A percentile compares a stretch with the other conserved stretches of the same genome.
phyloP scores from a whole-genome alignment of 164 flowering plant species.

The Sextonia rubra region DNA sequence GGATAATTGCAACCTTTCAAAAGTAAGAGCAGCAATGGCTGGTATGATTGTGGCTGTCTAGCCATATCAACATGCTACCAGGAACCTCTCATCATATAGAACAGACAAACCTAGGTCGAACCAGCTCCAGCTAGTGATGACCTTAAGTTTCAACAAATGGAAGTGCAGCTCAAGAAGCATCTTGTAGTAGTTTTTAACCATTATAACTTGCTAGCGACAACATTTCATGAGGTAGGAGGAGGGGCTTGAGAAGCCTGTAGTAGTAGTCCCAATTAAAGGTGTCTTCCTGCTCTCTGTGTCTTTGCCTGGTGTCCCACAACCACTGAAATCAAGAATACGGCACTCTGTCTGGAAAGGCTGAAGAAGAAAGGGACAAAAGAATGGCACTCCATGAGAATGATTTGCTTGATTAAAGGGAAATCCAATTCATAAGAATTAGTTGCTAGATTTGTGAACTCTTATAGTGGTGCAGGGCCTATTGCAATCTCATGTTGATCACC shows the following conservation, averaged over 20 bases:
- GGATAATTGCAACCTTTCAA: background rate
- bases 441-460: too few species aligned
- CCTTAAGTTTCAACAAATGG: background rate
- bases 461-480: too few species aligned
- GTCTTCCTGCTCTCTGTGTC: slow-evolving; percentile 32
- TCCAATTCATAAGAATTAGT: too few species aligned
- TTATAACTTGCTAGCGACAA: slow-evolving; percentile 46
- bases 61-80: too few species aligned
- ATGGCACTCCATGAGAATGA: background rate
- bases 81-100: too few species aligned
- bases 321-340: slow-evolving; percentile 88
- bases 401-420: background rate
- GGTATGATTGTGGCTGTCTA: too few species aligned
- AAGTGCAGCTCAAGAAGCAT: background rate
- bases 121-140: background rate
- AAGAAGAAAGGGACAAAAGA: background rate
- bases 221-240: slow-evolving; percentile 71
- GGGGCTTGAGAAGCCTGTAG: slow-evolving; percentile 43
- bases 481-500: too few species aligned
- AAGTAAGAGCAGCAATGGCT: background rate
- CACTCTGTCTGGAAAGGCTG: slow-evolving; percentile 57
- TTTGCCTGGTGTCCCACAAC: slow-evolving; percentile 70
- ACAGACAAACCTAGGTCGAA: too few species aligned
- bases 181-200: background rate
- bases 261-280: slow-evolving; percentile 15